A percentile compares a stretch with the other conserved stretches of the same genome.
phyloP scores from a whole-genome alignment of 495 filamentous ascomycete species.

The Daldinia caldariorum region DNA sequence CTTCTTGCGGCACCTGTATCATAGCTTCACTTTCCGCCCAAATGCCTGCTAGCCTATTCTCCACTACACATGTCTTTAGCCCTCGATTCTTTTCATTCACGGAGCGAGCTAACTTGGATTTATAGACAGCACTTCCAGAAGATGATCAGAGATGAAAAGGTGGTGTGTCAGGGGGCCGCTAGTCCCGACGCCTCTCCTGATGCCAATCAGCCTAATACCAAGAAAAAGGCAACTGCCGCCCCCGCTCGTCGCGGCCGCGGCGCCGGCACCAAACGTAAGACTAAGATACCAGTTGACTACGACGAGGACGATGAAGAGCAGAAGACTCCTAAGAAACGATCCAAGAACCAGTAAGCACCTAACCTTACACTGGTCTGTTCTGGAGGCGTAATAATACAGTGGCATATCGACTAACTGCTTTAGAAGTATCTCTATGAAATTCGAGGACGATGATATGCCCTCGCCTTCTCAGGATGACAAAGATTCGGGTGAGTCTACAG shows the following conservation, averaged over 20 bases:
- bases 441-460: neutral
- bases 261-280: neutral
- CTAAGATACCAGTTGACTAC: neutral
- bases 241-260: neutral
- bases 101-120: constrained; percentile 24
- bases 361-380: neutral
- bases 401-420: neutral
- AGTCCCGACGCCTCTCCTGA: neutral
- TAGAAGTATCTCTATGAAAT: constrained; percentile 1
- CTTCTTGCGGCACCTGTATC: neutral
- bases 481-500: constrained; percentile 8
- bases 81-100: neutral
- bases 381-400: neutral
- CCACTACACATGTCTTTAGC: neutral
- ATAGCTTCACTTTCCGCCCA: neutral
- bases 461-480: neutral
- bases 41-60: neutral
- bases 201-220: neutral
- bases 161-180: neutral
- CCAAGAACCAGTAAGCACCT: constrained; percentile 13
- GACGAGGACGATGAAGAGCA: constrained; percentile 10
- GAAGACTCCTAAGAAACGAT: constrained; percentile 5
- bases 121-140: constrained; percentile 29
- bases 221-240: neutral
- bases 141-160: constrained; percentile 4